phyloP scores from a whole-genome alignment of 371 early-diverging fungal species.

The Rhizopus sp. region DNA sequence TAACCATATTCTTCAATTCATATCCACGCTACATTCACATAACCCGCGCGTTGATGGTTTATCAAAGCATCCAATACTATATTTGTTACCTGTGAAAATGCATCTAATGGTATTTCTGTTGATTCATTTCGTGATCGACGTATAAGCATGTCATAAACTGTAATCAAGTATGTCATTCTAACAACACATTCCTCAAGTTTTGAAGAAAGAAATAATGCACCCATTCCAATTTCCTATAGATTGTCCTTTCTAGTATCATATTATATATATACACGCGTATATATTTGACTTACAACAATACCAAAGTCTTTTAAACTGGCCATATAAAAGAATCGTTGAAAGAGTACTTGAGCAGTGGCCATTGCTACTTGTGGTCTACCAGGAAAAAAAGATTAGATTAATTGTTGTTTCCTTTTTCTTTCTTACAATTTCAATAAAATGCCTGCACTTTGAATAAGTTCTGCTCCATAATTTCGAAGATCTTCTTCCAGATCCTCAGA shows the following conservation, averaged over 20 bases:
- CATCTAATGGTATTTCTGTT: slow-evolving; percentile 56
- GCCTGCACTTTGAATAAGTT: slow-evolving; percentile 84
- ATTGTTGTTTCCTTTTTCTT: not conserved
- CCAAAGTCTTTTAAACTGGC: slow-evolving; percentile 74
- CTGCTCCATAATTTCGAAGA: slow-evolving; percentile 76
- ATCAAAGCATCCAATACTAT: not conserved
- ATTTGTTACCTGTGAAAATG: slow-evolving; percentile 55
- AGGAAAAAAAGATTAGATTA: not conserved
- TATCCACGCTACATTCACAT: slow-evolving; percentile 56
- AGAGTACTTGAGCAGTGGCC: slow-evolving; percentile 94
- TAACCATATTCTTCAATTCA: slow-evolving; percentile 74
- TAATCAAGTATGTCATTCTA: slow-evolving; percentile 74
- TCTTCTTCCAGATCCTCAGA: slow-evolving; percentile 69
- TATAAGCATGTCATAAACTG: slow-evolving; percentile 73
- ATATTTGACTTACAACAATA: slow-evolving; percentile 57
- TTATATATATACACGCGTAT: not conserved
- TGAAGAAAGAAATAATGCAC: slow-evolving; percentile 85
- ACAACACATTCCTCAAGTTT: slow-evolving; percentile 90
- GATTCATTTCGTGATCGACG: slow-evolving; percentile 56
- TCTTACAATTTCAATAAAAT: slow-evolving; percentile 81
- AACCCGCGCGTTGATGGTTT: not conserved
- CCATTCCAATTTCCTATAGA: slow-evolving; percentile 77
- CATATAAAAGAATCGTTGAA: slow-evolving; percentile 90
- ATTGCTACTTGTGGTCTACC: slow-evolving; percentile 90
- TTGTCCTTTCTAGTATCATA: not conserved